Evolutionary conservation across 176 grass and related monocot genomes (phyloP).

Genomic region (Zoysia pacifica): DNA sequence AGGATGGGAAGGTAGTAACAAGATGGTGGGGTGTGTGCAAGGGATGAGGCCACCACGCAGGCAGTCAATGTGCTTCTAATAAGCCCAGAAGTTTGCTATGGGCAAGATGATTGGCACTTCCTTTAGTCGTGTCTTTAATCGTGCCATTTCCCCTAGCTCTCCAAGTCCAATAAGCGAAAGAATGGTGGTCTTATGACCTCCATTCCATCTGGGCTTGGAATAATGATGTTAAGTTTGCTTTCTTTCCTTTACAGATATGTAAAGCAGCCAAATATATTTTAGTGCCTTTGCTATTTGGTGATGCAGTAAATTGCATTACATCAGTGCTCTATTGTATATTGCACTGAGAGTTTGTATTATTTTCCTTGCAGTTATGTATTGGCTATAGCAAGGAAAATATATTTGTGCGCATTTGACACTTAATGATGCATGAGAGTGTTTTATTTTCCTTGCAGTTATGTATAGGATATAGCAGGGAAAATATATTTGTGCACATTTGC

Average conservation of each 20-base stretch:
- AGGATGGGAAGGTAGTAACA: slow-evolving; percentile 63
- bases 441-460: too few relatives aligned
- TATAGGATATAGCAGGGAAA: too few relatives aligned
- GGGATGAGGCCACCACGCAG: slow-evolving; percentile 51
- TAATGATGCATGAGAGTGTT: too few relatives aligned
- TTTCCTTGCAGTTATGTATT: too few relatives aligned
- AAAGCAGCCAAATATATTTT: not conserved
- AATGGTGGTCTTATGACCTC: not conserved
- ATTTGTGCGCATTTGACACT: too few relatives aligned
- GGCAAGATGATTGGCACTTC: not conserved
- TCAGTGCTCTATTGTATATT: too few relatives aligned
- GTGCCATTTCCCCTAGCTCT: not conserved
- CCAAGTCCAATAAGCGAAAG: slow-evolving; percentile 6
- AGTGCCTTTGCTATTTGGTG: not conserved
- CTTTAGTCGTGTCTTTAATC: not conserved
- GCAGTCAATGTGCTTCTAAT: slow-evolving; percentile 54
- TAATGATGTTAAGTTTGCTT: slow-evolving; percentile 4
- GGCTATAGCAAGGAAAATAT: too few relatives aligned
- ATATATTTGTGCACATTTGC: too few relatives aligned
- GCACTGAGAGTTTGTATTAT: too few relatives aligned
- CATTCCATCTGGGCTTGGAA: not conserved
- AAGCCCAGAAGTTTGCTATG: not conserved
- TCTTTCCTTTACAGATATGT: not conserved
- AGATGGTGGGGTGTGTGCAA: slow-evolving; percentile 45
- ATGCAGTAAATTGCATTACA: not conserved